Conservation (phyloP, 176 grass and related monocot species). For the Zea mays region DNA sequence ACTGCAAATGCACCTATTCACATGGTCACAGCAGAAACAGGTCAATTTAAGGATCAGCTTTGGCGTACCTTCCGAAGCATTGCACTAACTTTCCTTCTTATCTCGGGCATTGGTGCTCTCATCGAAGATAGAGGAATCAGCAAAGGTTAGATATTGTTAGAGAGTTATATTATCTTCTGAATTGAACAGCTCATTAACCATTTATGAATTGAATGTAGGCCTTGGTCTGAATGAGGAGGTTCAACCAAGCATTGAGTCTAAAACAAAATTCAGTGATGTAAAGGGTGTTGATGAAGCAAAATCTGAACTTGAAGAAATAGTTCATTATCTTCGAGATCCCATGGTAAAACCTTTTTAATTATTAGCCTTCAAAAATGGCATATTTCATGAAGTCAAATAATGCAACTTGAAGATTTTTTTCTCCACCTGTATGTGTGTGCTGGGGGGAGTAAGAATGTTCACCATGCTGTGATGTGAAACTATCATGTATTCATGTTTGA, state of each 20-base stretch:
- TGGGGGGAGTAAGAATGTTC: background rate
- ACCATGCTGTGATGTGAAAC: slow-evolving; percentile 10
- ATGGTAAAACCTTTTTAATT: slow-evolving; percentile 53
- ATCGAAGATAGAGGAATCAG: slow-evolving; percentile 97
- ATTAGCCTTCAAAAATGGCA: background rate
- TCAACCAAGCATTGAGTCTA: slow-evolving; percentile 90
- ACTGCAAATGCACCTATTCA: slow-evolving; percentile 89
- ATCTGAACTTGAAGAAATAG: slow-evolving; percentile 96
- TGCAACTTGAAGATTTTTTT: background rate
- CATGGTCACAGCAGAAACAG: slow-evolving; percentile 97
- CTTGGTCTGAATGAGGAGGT: slow-evolving; percentile 96
- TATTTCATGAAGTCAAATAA: background rate
- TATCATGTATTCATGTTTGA: background rate
- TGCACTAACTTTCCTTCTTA: slow-evolving; percentile 92
- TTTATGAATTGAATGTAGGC: slow-evolving; percentile 56
- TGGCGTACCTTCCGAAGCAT: slow-evolving; percentile 92
- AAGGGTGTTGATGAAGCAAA: slow-evolving; percentile 99
- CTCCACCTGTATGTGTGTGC: background rate
- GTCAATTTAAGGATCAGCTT: slow-evolving; percentile 96
- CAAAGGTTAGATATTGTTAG: slow-evolving; percentile 71
- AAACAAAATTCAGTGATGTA: slow-evolving; percentile 96
- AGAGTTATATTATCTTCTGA: slow-evolving; percentile 31
- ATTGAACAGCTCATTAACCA: slow-evolving; percentile 19
- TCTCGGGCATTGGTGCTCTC: slow-evolving; percentile 94
- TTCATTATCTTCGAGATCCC: slow-evolving; percentile 95